A percentile compares a stretch with the other conserved stretches of the same genome.
phyloP scores from a whole-genome alignment of 345 rosid genomes.

The Hibiscus tridactylites region DNA sequence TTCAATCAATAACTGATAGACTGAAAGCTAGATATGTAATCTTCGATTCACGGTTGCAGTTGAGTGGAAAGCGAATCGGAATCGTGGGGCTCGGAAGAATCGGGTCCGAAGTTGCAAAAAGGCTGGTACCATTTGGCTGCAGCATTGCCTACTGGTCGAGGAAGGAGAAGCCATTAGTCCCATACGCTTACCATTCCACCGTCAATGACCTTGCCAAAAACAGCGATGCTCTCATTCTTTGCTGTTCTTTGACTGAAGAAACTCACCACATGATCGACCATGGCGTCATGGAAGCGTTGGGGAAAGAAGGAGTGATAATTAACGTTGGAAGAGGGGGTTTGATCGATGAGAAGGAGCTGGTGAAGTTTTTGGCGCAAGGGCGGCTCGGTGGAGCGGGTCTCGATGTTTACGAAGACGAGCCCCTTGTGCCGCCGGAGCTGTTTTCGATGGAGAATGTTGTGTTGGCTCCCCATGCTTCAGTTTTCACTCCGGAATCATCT shows the following conservation, averaged over 20 bases:
- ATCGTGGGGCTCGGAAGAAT: slow-evolving; percentile 34
- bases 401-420: slow-evolving; percentile 34
- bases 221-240: slow-evolving; percentile 25
- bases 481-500: slow-evolving; percentile 22
- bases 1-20: no score
- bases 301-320: slow-evolving; percentile 25
- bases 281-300: slow-evolving; percentile 23
- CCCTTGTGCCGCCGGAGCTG: slow-evolving; percentile 17
- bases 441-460: slow-evolving; percentile 29
- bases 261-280: slow-evolving; percentile 30
- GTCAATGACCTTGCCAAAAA: slow-evolving; percentile 21
- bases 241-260: slow-evolving; percentile 23
- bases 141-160: slow-evolving; percentile 24
- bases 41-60: slow-evolving; percentile 10
- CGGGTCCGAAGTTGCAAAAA: slow-evolving; percentile 26
- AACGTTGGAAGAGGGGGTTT: slow-evolving; percentile 28
- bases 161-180: slow-evolving; percentile 16
- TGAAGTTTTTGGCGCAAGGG: slow-evolving; percentile 21
- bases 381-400: slow-evolving; percentile 28
- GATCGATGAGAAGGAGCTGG: slow-evolving; percentile 33
- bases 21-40: neutral
- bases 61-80: slow-evolving; percentile 26
- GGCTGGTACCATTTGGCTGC: slow-evolving; percentile 31
- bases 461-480: slow-evolving; percentile 26
- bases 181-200: slow-evolving; percentile 13